Evolutionary conservation across 1,139 yeast species (phyloP).

Genomic region (Suhomyces ambrosiae): DNA sequence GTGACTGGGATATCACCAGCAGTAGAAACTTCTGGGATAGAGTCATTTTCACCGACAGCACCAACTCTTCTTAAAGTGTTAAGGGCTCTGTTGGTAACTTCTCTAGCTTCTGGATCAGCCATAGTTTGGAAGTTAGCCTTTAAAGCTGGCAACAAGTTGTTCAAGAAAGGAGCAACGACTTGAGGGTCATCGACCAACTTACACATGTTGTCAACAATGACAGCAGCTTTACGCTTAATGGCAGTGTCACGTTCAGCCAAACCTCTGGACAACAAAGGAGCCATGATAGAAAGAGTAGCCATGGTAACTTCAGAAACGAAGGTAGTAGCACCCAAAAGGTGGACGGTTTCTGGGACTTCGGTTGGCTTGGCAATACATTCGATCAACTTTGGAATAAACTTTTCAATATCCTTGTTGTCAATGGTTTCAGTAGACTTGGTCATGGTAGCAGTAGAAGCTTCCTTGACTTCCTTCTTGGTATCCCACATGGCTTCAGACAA

Average conservation of each 20-base stretch:
- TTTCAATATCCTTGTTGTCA: slow-evolving; percentile 99
- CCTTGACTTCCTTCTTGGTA: slow-evolving; percentile 97
- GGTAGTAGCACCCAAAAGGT: slow-evolving; percentile 98
- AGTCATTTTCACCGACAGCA: slow-evolving; percentile 87
- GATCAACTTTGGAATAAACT: slow-evolving; percentile 97
- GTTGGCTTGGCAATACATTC: slow-evolving; percentile 96
- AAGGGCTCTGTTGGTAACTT: slow-evolving; percentile 95
- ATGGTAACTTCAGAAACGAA: slow-evolving; percentile 99
- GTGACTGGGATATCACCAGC: slow-evolving; percentile 96
- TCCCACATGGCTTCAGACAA: slow-evolving; percentile 99
- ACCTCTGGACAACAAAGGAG: slow-evolving; percentile 98
- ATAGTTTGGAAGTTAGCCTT: slow-evolving; percentile 91
- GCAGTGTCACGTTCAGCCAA: slow-evolving; percentile 99
- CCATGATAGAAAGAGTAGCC: slow-evolving; percentile 99
- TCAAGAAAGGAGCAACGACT: slow-evolving; percentile 98
- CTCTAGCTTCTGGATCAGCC: slow-evolving; percentile 99
- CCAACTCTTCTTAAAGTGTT: slow-evolving; percentile 98
- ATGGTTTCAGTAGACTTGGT: slow-evolving; percentile 96
- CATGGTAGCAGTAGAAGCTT: slow-evolving; percentile 93
- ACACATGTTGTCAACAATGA: slow-evolving; percentile 99
- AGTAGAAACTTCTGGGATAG: slow-evolving; percentile 93
- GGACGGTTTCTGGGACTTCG: slow-evolving; percentile 98
- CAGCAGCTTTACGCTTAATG: slow-evolving; percentile 99
- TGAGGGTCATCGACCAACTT: slow-evolving; percentile 99
- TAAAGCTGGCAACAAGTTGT: slow-evolving; percentile 92